Evolutionary conservation across 169 alveolate species (phyloP).

Genomic region (Ichthyophthirius multifiliis): DNA sequence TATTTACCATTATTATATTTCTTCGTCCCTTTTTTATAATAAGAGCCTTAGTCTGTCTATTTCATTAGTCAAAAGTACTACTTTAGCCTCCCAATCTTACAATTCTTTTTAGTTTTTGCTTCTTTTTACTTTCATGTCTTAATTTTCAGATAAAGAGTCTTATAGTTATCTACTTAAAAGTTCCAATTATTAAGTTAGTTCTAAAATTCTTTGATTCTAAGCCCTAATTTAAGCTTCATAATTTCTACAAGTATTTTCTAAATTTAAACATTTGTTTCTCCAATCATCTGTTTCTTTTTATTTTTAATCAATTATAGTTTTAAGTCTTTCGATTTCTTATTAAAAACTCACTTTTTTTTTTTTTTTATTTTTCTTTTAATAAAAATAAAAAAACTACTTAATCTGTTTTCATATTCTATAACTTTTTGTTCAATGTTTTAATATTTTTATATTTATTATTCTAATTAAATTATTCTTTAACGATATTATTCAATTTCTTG

Average conservation of each 20-base stretch:
- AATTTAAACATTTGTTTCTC: neutral
- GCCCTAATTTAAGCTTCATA: neutral
- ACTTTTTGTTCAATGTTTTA: neutral
- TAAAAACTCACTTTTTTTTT: neutral
- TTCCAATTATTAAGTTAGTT: neutral
- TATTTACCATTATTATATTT: neutral
- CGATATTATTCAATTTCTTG: neutral
- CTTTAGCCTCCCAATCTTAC: neutral
- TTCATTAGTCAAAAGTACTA: neutral
- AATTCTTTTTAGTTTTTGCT: neutral
- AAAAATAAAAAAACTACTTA: neutral
- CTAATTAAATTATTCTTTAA: neutral
- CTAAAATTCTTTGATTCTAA: neutral
- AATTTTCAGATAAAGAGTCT: neutral
- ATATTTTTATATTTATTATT: neutral
- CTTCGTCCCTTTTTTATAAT: neutral
- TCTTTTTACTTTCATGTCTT: neutral
- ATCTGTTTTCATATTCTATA: constrained; percentile 4
- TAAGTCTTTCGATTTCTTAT: constrained; percentile 2
- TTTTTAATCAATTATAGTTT: neutral
- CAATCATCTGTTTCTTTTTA: neutral
- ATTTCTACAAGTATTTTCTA: neutral
- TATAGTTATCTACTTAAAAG: neutral
- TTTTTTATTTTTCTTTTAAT: neutral
- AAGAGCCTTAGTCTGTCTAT: neutral